Base-by-base conservation (phyloP, 2,329 filamentous ascomycete genomes). In the Zymoseptoria crescenta region DNA sequence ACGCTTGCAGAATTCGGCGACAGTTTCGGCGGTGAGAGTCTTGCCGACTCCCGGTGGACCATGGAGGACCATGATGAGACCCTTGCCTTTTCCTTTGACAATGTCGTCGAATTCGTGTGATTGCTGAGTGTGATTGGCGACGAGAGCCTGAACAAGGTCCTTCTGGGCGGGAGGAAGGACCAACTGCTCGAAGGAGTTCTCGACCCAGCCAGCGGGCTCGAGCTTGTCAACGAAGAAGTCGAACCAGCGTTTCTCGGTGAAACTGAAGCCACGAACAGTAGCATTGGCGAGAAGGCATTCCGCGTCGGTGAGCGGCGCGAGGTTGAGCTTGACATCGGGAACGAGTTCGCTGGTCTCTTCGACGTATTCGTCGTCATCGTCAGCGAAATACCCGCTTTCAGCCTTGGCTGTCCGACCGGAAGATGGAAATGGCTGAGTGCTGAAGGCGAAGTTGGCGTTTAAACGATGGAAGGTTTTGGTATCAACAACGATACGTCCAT, bases 41-140 rank as follows among this genome's bases (percentile, higher is more conserved):
- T 78, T 77, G 24, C 74, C 75, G 0, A 73, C 70, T 1, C 75
- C 75, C 8, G 60, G 74, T n/a, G 69, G 70, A 0, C 76, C 74
- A 29, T 72, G 70, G 0, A 77, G 62, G 0, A 77, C 68, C 16
- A 76, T 65, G 20, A 74, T 65, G 0, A 76, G 63, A 1, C 75
- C 75, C 55, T 75, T 74, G 48, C 75, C 74, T 62, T 76, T 76
- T 56, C 67, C 66, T 49, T 70, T 67, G 28, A 71, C 65, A 48
- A 71, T 67, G 54, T 71, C 69, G 49, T 70, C 69, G 45, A 71
- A 67, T 51, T 66, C 65, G 57, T 52, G 52, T 30, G 59, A 63
- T 52, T 65, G 65, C 57, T 63, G 65, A 52, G 59, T 65, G 55
- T 67, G 72, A 51, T 64, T 70, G 13, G 69, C 64, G 3, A 74